Evolutionary conservation across 805 yeast species (phyloP).

Genomic region (Isabelozyma rhagii): DNA sequence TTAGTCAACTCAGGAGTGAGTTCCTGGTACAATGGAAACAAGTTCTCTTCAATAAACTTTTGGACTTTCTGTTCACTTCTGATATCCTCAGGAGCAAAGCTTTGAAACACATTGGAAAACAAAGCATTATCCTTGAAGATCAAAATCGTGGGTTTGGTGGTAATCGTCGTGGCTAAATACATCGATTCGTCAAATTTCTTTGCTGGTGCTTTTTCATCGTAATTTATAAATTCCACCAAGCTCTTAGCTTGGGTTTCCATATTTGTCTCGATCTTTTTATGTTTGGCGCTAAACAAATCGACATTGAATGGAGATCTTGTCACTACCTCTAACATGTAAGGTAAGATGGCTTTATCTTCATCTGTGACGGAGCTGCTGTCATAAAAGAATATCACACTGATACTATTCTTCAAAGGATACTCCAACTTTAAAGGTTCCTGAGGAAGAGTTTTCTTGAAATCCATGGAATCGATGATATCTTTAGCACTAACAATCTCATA

Average conservation of each 20-base stretch:
- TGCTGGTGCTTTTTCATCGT: conserved; percentile 30
- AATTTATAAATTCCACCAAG: conserved; percentile 42
- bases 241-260: conserved; percentile 39
- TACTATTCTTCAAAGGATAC: conserved; percentile 38
- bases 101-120: conserved; percentile 52
- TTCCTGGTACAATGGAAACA: conserved; percentile 53
- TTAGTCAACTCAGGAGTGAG: conserved; percentile 38
- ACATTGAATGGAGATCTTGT: conserved; percentile 56
- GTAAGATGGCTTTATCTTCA: conserved; percentile 64
- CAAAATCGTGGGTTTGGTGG: conserved; percentile 61
- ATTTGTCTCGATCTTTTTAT: conserved; percentile 35
- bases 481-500: conserved; percentile 30
- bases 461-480: conserved; percentile 28
- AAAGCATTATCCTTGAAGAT: conserved; percentile 57
- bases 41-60: conserved; percentile 47
- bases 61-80: conserved; percentile 48
- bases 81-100: conserved; percentile 61
- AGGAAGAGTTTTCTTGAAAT: conserved; percentile 25
- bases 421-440: conserved; percentile 25
- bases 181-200: conserved; percentile 42
- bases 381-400: conserved; percentile 53
- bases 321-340: conserved; percentile 57
- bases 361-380: conserved; percentile 48
- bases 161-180: conserved; percentile 48
- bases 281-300: conserved; percentile 51